Conservation (phyloP, 345 rosid genomes). For the Brassica carinata region DNA sequence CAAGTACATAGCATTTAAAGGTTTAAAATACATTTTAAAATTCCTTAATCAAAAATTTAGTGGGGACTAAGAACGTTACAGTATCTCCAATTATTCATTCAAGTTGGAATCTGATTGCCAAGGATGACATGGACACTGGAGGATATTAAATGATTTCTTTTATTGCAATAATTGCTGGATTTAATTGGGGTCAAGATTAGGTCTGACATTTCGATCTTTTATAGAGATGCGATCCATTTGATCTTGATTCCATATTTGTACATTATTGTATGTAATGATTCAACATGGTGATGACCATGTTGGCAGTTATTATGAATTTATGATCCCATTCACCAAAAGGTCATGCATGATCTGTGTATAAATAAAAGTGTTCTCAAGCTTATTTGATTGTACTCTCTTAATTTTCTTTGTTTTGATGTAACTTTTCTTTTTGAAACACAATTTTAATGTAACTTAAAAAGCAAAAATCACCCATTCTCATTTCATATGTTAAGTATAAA, state of each 20-base stretch:
- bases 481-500: too few species aligned
- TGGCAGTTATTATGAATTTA: not conserved
- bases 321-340: not conserved
- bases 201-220: conserved; percentile 21
- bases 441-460: not conserved
- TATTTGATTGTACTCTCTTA: not conserved
- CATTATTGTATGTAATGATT: not conserved
- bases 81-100: not conserved
- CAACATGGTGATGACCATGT: not conserved
- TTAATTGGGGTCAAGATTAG: conserved; percentile 17
- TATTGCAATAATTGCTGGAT: conserved; percentile 7
- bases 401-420: not conserved
- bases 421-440: too few species aligned
- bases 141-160: not conserved
- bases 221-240: conserved; percentile 8
- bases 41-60: conserved; percentile 1
- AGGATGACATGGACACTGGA: conserved; percentile 3
- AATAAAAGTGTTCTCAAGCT: not conserved
- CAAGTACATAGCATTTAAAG: not conserved
- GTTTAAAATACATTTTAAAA: not conserved
- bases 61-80: conserved; percentile 4
- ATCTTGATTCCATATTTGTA: not conserved
- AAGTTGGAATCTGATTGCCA: not conserved
- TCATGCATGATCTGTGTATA: not conserved
- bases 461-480: too few species aligned